Percentiles rank a stretch among this genome's conserved stretches.
Evolutionary conservation across 139 green algal species (phyloP).

Genomic region (Chlorella sp.): DNA sequence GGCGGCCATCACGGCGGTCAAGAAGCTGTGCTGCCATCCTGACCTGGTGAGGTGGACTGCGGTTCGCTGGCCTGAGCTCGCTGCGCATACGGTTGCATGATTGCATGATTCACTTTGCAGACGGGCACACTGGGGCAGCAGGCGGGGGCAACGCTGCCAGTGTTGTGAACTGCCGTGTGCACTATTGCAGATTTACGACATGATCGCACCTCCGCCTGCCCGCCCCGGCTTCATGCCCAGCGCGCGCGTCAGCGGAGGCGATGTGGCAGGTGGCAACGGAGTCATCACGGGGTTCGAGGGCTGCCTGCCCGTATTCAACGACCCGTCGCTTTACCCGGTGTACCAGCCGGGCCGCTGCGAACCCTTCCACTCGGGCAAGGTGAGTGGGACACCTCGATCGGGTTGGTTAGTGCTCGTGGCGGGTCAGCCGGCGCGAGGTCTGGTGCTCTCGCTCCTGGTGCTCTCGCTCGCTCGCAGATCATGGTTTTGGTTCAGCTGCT

Average conservation of each 20-base stretch:
- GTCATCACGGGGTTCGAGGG: conserved; percentile 68
- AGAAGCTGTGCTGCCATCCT: conserved; percentile 98
- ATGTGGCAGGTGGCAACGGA: not conserved
- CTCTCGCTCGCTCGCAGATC: conserved; percentile 21
- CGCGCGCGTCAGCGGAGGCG: no score
- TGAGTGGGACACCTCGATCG: not conserved
- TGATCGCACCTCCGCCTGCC: no score
- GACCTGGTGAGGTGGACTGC: conserved; percentile 72
- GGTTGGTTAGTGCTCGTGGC: no score
- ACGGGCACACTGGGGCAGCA: no score
- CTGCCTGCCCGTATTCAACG: conserved; percentile 23
- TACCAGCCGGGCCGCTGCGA: conserved; percentile 37
- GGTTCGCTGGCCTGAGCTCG: no score
- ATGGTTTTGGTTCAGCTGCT: conserved; percentile 52
- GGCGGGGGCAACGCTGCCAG: no score
- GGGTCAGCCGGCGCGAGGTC: no score
- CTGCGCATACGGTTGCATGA: no score
- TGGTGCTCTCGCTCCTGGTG: not conserved
- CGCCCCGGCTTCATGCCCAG: no score
- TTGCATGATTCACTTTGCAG: no score
- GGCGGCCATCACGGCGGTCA: conserved; percentile 80
- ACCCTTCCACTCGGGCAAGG: conserved; percentile 46
- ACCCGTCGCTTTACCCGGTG: conserved; percentile 14
- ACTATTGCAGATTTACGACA: no score
- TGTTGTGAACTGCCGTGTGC: no score